These are phyloP conservation scores for Chara braunii DNA, from an alignment of 139 green algal genomes.

Conservation along the genomic window DNA sequence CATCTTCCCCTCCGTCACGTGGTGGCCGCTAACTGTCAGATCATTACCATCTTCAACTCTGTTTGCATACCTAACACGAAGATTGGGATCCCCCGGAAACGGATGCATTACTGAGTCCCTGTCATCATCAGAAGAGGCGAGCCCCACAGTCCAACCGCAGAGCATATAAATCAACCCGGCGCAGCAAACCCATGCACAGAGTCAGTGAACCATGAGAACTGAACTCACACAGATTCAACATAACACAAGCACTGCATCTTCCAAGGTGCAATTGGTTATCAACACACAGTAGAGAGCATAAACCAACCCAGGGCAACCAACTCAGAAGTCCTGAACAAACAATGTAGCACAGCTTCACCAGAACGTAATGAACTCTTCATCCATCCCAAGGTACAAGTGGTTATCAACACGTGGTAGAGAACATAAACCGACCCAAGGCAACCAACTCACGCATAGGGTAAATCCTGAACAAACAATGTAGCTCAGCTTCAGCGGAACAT, in stretches of 20 bases:
- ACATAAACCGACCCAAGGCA: not conserved
- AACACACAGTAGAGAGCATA: no score
- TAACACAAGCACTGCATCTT: not conserved
- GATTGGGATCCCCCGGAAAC: no score
- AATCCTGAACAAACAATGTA: not conserved
- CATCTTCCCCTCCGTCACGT: no score
- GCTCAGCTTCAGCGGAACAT: not conserved
- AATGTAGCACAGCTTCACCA: not conserved
- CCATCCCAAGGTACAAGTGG: not conserved
- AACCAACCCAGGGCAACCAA: not conserved
- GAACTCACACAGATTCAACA: not conserved
- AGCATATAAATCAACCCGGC: no score
- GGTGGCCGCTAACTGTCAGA: no score
- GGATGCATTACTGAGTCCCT: no score
- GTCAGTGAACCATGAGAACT: not conserved
- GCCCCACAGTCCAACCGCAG: no score
- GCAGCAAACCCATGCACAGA: no score
- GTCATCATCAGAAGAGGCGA: no score
- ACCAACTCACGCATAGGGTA: not conserved
- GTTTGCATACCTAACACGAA: no score
- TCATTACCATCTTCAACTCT: no score
- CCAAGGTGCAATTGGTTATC: not conserved
- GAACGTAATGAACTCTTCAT: not conserved
- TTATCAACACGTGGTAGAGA: not conserved
- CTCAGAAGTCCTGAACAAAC: not conserved